Base-by-base conservation (phyloP, 2,329 filamentous ascomycete genomes). In the Cryphonectria carpinicola region DNA sequence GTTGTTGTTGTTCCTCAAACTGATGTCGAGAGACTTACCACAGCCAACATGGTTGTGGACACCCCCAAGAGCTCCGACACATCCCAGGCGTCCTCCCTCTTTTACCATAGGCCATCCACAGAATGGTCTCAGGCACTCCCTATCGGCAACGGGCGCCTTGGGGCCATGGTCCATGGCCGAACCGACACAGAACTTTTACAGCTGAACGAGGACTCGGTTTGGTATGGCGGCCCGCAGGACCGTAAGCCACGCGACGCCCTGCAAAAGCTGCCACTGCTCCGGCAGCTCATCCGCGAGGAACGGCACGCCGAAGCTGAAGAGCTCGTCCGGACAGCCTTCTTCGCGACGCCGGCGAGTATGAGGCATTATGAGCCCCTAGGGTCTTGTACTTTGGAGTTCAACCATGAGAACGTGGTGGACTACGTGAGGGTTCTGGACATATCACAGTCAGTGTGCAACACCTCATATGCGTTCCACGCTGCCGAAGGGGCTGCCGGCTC, bases 131-230 rank as follows among this genome's bases (percentile, higher is more conserved):
- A 82, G 70, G 81, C 82, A 37, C 76, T 86, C 1, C 84, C 84
- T 1, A 78, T 87, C 65, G 84, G 85, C 13, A 86, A 86, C 74
- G 84, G 85, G 32, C 80, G 84, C 64, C 73, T 80, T 19, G 79
- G 79, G 6, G 78, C 77, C 41, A 84, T 86, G 83, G 76, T 85
- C 13, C 82, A 84, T 75, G 83, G 84, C 37, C 78, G 81, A 35
- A 81, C 82, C 5, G 74, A 77, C 41, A 82, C 78, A 4, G 84
- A 86, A 71, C 76, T 82, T 19, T 74, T 86, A 4, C 80, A 82
- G 62, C 76, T 86, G 39, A 86, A 85, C 65, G 84, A 86, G 72
- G 82, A 86, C 71, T 84, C 82, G 3, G 79, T 84, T 2, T 84
- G 82, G 82, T 84, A 83, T 74, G 83, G 83, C 67, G 82, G 82